These are phyloP conservation scores for Syzygium oleosum DNA, from an alignment of 345 rosid genomes.

Conservation along the genomic window DNA sequence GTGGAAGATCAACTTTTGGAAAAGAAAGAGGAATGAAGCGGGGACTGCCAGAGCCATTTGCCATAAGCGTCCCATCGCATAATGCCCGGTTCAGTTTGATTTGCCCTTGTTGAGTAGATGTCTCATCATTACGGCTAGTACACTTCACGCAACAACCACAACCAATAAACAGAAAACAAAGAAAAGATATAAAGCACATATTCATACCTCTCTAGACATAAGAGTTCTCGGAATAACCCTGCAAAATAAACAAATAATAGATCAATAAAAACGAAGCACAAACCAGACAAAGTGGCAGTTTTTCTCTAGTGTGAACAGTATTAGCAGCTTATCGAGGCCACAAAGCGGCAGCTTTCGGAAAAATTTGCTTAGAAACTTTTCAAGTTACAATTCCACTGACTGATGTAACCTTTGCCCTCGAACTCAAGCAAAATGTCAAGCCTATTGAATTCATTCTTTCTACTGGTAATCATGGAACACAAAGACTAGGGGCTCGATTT, in stretches of 20 bases:
- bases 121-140: background rate
- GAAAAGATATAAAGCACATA: background rate
- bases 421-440: background rate
- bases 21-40: background rate
- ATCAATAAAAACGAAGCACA: background rate
- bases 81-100: background rate
- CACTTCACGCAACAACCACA: background rate
- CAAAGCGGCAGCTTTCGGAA: background rate
- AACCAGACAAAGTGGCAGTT: background rate
- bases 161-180: background rate
- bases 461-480: background rate
- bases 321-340: background rate
- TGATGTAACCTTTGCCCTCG: background rate
- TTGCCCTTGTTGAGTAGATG: background rate
- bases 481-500: background rate
- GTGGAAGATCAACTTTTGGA: background rate
- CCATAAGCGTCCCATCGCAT: background rate
- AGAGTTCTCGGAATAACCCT: conserved; percentile 81
- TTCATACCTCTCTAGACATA: conserved; percentile 78
- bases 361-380: background rate
- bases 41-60: background rate
- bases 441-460: background rate
- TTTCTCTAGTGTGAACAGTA: background rate
- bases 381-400: background rate
- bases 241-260: conserved; percentile 16